phyloP scores from a whole-genome alignment of 306 rosid genomes.

The Fragaria iinumae region DNA sequence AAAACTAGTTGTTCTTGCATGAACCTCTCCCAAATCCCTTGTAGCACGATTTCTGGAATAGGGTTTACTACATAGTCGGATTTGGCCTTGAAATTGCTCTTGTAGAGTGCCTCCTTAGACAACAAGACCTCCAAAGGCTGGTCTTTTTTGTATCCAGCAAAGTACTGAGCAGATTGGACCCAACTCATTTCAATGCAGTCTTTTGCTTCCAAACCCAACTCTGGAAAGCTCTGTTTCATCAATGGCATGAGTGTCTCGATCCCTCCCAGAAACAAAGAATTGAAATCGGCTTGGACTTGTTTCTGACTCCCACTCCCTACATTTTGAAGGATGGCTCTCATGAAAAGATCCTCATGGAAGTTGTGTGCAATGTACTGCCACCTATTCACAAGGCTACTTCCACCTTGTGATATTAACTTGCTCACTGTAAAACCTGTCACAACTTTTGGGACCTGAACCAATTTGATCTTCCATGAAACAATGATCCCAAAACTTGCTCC shows the following conservation, averaged over 20 bases:
- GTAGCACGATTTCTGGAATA: constrained; percentile 36
- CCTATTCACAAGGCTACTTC: constrained; percentile 27
- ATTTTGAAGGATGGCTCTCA: constrained; percentile 46
- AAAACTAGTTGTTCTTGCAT: constrained; percentile 32
- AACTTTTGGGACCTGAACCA: constrained; percentile 34
- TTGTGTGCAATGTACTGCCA: constrained; percentile 43
- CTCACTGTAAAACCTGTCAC: constrained; percentile 36
- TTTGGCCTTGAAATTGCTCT: constrained; percentile 54
- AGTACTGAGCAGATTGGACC: constrained; percentile 44
- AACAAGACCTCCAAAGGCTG: constrained; percentile 42
- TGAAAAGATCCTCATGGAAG: constrained; percentile 49
- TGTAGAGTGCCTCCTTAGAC: constrained; percentile 28
- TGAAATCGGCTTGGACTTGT: constrained; percentile 27
- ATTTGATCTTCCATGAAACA: constrained; percentile 44
- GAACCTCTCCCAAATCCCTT: constrained; percentile 49
- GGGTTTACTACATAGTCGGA: constrained; percentile 53
- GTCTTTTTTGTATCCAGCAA: constrained; percentile 33
- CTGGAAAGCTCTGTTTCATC: constrained; percentile 50
- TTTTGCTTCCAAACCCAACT: constrained; percentile 40
- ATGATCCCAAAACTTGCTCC: constrained; percentile 59
- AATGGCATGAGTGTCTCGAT: constrained; percentile 29
- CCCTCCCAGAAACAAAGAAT: constrained; percentile 46
- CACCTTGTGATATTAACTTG: constrained; percentile 29
- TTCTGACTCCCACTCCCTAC: constrained; percentile 18
- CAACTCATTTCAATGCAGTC: constrained; percentile 63